These are phyloP conservation scores for Venturia asperata DNA, from an alignment of 2,329 filamentous ascomycete species.

Conservation along the genomic window DNA sequence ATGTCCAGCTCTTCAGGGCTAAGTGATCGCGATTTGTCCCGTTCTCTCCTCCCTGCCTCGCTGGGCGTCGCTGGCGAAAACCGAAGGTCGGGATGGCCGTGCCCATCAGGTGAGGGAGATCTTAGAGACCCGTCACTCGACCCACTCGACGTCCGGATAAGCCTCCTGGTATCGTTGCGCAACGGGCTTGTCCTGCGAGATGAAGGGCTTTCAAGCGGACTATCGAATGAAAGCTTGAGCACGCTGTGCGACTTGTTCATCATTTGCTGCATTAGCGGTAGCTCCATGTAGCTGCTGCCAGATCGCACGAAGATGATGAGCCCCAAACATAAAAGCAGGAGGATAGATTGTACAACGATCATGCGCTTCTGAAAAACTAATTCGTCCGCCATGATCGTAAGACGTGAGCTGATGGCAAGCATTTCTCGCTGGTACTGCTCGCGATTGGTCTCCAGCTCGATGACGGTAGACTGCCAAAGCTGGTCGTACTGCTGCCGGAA, in stretches of 20 bases:
- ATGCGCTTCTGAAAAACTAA: conserved; percentile 78
- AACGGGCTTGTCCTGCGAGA: conserved; percentile 19
- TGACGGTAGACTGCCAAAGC: conserved; percentile 90
- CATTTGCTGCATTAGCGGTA: conserved; percentile 42
- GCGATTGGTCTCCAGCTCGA: conserved; percentile 82
- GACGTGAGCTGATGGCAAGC: conserved; percentile 67
- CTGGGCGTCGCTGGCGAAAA: conserved; percentile 16
- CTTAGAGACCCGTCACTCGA: conserved; percentile 11
- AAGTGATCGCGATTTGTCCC: conserved; percentile 5
- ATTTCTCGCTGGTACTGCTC: conserved; percentile 79
- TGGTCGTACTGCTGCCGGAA: conserved; percentile 85
- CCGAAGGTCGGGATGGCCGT: conserved; percentile 13
- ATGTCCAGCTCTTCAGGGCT: conserved; percentile 27
- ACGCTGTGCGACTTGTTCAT: conserved; percentile 30
- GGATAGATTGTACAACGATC: conserved; percentile 81
- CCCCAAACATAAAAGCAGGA: conserved; percentile 78
- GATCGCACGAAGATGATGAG: conserved; percentile 67
- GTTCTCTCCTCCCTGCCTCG: conserved; percentile 10
- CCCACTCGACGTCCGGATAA: conserved; percentile 9
- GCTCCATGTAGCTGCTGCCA: conserved; percentile 33
- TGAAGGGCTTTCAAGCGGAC: conserved; percentile 33
- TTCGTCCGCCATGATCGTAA: conserved; percentile 90
- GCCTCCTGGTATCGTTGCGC: conserved; percentile 5
- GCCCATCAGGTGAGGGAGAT: conserved; percentile 9
- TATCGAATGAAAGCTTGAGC: conserved; percentile 29